Evolutionary conservation across 805 yeast genomes (phyloP), one percentile per base, ranked within the genome.

Genomic region (Nakazawaea peltata): DNA sequence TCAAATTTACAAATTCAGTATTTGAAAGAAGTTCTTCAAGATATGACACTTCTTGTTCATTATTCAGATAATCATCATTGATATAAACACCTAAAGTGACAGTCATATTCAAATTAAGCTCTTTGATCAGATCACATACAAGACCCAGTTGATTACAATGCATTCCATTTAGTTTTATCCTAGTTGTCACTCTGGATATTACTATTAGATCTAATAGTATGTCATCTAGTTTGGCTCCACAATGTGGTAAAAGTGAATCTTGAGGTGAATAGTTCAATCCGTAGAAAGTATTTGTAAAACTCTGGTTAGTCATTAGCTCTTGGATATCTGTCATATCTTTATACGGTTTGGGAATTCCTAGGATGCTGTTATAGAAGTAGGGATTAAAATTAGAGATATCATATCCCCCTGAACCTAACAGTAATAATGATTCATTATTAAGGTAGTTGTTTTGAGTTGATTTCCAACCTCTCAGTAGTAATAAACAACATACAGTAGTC

Each of bases 11-110:
- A n/a, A n/a, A n/a, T n/a, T n/a, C n/a, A n/a, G n/a, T n/a, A n/a
- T 52, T 4, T 38, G 41, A 21, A 79, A 44, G 0, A 72, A 8
- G 5, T n/a, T 41, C 2, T 44, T 28, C 40, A 66, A 63, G 67
- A 77, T 63, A 4, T 55, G 60, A 6, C 46, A 40, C 32, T 80
- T 47, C 79, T 8, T 53, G 45, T 31, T 53, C 39, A 41, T 79
- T 78, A 5, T 56, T 56, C 4, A 54, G 51, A 4, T 65, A 57
- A 48, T 73, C 59, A 1, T 45, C 42, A 0, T 76, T 73, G 27
- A 78, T 69, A 81, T 82, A 74, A 2, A 81, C 67, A 1, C 86
- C 86, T 40, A 79, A 46, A 0, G 81, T 53, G 16, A 81, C 44
- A 0, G 77, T 69, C 63, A 79, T 61, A 40, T 77, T 68, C 27